These are phyloP conservation scores for Rutstroemia sp. DNA, from an alignment of 2,329 filamentous ascomycete genomes.

Conservation along the genomic window DNA sequence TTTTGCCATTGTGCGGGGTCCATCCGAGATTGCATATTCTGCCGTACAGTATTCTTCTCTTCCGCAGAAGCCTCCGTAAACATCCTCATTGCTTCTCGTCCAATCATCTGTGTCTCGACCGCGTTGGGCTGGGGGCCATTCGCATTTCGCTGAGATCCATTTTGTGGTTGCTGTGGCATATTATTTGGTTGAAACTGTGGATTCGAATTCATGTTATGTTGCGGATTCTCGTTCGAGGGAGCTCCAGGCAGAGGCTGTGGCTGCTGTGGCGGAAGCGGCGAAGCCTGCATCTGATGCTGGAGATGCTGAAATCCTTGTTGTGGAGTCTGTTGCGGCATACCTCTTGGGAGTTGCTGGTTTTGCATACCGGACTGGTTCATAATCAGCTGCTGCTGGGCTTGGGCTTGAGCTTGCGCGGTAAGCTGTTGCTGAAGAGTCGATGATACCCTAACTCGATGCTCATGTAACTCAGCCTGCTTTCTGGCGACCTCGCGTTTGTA, in stretches of 20 bases:
- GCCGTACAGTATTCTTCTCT: slow-evolving; percentile 37
- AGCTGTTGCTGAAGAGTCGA: slow-evolving; percentile 23
- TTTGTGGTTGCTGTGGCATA: slow-evolving; percentile 33
- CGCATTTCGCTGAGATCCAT: slow-evolving; percentile 13
- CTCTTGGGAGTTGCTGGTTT: slow-evolving; percentile 41
- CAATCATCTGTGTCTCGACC: slow-evolving; percentile 20
- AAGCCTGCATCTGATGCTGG: slow-evolving; percentile 51
- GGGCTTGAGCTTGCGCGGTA: slow-evolving; percentile 32
- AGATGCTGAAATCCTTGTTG: slow-evolving; percentile 51
- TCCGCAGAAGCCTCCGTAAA: slow-evolving; percentile 35
- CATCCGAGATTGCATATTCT: slow-evolving; percentile 34
- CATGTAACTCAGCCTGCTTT: too few species aligned
- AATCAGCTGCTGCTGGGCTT: slow-evolving; percentile 44
- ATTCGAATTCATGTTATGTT: slow-evolving; percentile 25
- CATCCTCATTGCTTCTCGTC: slow-evolving; percentile 20
- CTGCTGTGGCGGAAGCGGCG: slow-evolving; percentile 43
- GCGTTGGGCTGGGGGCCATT: slow-evolving; percentile 18
- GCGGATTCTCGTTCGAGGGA: slow-evolving; percentile 26
- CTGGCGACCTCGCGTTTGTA: too few species aligned
- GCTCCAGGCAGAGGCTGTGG: slow-evolving; percentile 25
- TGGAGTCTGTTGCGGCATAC: slow-evolving; percentile 38
- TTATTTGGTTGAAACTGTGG: slow-evolving; percentile 34
- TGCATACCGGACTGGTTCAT: slow-evolving; percentile 42
- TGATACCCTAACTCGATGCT: not conserved
- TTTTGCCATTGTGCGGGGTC: slow-evolving; percentile 34